Conservation (phyloP, 2,329 filamentous ascomycete genomes). For the Fusarium mexicanum region DNA sequence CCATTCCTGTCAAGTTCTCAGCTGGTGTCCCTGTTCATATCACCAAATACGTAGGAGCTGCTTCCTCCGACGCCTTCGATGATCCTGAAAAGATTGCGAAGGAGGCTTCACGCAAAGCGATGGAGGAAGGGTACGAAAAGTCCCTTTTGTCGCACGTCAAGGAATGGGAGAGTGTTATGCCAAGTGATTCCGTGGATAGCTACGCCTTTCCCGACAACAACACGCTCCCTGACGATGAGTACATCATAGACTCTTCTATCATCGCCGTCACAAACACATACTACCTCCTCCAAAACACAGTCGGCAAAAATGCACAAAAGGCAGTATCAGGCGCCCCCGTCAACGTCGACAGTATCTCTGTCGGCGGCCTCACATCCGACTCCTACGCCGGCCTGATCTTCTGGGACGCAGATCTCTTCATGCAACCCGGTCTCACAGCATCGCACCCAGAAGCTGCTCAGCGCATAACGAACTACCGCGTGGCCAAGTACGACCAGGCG, state of each 20-base stretch:
- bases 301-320: background rate
- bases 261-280: background rate
- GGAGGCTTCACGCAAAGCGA: background rate
- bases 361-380: background rate
- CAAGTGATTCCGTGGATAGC: background rate
- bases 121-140: background rate
- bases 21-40: background rate
- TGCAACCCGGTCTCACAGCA: constrained; percentile 4
- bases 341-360: background rate
- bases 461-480: constrained; percentile 1
- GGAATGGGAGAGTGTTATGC: background rate
- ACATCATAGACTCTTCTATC: background rate
- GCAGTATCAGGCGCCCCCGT: background rate
- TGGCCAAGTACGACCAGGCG: background rate
- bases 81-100: background rate
- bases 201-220: background rate
- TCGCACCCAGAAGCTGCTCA: background rate
- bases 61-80: background rate
- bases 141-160: background rate
- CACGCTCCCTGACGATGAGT: background rate
- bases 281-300: background rate
- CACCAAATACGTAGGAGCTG: background rate
- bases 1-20: background rate
- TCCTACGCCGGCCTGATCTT: background rate
- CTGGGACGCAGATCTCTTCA: constrained; percentile 6